Evolutionary conservation across 2,329 filamentous ascomycete genomes (phyloP).

Genomic region (Fusarium ramigenum): DNA sequence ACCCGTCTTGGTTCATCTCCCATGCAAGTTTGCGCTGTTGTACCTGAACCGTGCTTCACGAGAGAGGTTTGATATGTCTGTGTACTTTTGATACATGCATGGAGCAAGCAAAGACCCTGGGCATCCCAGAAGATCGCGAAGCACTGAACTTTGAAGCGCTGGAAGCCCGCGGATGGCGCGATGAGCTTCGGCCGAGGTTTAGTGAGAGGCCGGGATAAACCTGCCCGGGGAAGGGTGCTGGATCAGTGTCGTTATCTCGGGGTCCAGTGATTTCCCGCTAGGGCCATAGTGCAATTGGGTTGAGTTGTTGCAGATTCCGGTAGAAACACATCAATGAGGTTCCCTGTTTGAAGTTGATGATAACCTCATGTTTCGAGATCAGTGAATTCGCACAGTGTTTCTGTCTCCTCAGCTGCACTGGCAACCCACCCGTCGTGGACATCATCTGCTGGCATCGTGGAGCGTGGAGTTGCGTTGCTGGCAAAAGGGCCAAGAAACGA

Average conservation of each 20-base stretch:
- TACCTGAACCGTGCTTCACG: constrained; percentile 22
- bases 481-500: constrained; percentile 35
- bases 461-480: constrained; percentile 28
- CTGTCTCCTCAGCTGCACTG: constrained; percentile 31
- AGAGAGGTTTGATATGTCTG: not conserved
- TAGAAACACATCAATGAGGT: not conserved
- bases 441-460: constrained; percentile 30
- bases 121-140: constrained; percentile 19
- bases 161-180: constrained; percentile 33
- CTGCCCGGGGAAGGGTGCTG: constrained; percentile 10
- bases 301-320: not conserved
- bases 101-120: constrained; percentile 28
- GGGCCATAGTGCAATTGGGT: not conserved
- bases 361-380: constrained; percentile 9
- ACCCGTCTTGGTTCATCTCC: constrained; percentile 11
- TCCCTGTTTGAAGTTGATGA: not conserved
- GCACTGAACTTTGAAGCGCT: constrained; percentile 18
- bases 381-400: constrained; percentile 40
- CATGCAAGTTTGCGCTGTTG: constrained; percentile 11
- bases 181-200: constrained; percentile 36
- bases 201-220: constrained; percentile 16
- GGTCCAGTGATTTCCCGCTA: not conserved
- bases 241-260: not conserved
- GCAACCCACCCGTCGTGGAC: constrained; percentile 36
- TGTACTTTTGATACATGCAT: constrained; percentile 13